Base-by-base conservation (phyloP, 805 yeast genomes). In the Candida ponderosae region DNA sequence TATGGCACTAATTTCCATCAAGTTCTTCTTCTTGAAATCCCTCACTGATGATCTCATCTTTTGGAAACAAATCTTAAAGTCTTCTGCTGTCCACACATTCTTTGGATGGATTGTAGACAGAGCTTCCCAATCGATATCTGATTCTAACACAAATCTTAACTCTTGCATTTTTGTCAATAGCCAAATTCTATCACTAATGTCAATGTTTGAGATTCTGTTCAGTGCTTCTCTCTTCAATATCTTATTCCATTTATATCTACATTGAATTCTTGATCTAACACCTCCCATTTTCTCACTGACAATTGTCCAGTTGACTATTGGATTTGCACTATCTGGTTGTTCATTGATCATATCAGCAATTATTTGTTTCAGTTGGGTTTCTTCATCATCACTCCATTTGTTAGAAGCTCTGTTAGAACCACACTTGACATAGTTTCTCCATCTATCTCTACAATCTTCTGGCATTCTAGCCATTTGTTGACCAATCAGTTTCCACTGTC, bases 211-310 rank as follows among this genome's bases (percentile, higher is more conserved):
- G 11, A 69, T 66, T 39, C 72, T 62, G 13, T 54, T 56, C 15
- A 60, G 47, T 1, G 74, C 72, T 43, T 79, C 81, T 41, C 82
- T 66, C 50, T 76, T 79, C 37, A 79, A 60, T 6, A 88, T 52
- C 60, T 89, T 90, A 53, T 82, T 82, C 96, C 97, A 90, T 56
- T 90, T 90, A 60, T 90, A 90, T 41, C 97, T 74, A 57, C 97
- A 89, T 60, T 90, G 97, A 45, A 90, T 89, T 48, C 97, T 70
- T 2, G 95, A 83, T 43, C 97, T 72, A 2, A 76, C 67, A 3
- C 96, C 96, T 26, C 85, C 80, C 95, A 90, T 87, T 35, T 74
- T 66, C 55, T 90, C 97, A 51, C 90, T 79, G 4, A 90, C 94
- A 5, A 78, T 65, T 0, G 97, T 89, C 97, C 97, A 90, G 56